These are phyloP conservation scores for Deakozyma indianensis DNA, from an alignment of 805 yeast species.

Conservation along the genomic window DNA sequence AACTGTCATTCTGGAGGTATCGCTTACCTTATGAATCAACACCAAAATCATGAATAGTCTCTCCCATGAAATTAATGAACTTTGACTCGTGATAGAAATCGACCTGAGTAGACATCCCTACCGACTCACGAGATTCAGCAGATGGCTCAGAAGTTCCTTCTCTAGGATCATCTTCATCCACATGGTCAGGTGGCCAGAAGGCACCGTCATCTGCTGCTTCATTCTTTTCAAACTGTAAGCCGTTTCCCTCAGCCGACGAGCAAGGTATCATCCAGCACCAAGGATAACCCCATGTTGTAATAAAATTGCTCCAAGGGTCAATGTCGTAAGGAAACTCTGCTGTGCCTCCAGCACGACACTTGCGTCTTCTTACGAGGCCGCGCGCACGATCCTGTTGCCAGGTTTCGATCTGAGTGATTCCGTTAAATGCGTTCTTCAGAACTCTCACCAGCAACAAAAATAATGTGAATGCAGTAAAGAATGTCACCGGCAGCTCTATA, in stretches of 20 bases:
- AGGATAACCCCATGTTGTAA: conserved; percentile 42
- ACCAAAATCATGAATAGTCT: conserved; percentile 64
- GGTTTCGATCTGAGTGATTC: conserved; percentile 73
- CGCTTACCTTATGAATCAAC: conserved; percentile 35
- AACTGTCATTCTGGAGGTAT: too few species aligned
- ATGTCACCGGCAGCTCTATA: conserved; percentile 36
- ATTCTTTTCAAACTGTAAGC: conserved; percentile 38
- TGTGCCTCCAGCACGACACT: neutral
- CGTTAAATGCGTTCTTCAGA: conserved; percentile 34
- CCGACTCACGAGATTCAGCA: neutral
- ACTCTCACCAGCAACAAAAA: conserved; percentile 45
- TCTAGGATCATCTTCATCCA: neutral
- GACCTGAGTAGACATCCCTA: conserved; percentile 1
- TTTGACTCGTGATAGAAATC: conserved; percentile 23
- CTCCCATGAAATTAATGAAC: conserved; percentile 70
- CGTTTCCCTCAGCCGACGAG: conserved; percentile 45
- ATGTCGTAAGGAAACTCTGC: conserved; percentile 67
- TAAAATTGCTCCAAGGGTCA: conserved; percentile 40
- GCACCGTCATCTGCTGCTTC: conserved; percentile 36
- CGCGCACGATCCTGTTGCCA: conserved; percentile 83
- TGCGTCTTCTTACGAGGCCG: conserved; percentile 31
- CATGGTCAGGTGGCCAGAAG: conserved; percentile 79
- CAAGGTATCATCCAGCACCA: conserved; percentile 56
- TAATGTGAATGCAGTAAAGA: conserved; percentile 47
- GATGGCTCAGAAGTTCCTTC: neutral